A percentile compares a stretch with the other conserved stretches of the same genome.
phyloP scores from a whole-genome alignment of 768 basidiomycete species.

The Strobilomyces dryophilus region DNA sequence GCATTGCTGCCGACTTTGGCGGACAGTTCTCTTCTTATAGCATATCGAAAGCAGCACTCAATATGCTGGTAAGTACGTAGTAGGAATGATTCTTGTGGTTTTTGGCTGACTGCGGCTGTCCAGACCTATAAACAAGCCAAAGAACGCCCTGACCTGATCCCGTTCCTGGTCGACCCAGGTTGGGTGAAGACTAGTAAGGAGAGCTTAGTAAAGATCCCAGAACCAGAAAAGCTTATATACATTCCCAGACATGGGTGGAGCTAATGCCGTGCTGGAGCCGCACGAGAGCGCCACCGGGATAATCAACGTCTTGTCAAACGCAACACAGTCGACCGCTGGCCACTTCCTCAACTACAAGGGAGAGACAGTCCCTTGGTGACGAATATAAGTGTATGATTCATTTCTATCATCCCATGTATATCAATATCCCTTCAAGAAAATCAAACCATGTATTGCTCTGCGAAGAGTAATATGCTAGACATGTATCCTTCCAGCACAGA shows the following conservation, averaged over 20 bases:
- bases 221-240: neutral
- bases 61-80: conserved; percentile 34
- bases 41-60: conserved; percentile 36
- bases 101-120: neutral
- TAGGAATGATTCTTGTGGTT: too few relatives aligned
- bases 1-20: conserved; percentile 31
- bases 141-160: neutral
- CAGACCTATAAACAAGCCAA: neutral
- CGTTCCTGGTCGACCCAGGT: conserved; percentile 4
- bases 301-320: conserved; percentile 24
- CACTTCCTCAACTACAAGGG: conserved; percentile 26
- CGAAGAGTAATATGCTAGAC: too few relatives aligned
- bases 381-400: neutral
- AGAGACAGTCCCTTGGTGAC: neutral
- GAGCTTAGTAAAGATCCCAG: neutral
- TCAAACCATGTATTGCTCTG: neutral
- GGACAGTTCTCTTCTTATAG: conserved; percentile 28
- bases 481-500: too few relatives aligned
- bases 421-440: neutral
- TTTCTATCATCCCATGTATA: neutral
- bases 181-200: conserved; percentile 38
- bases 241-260: conserved; percentile 33
- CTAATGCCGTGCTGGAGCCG: conserved; percentile 25
- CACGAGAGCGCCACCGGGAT: conserved; percentile 29
- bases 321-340: conserved; percentile 27